Evolutionary conservation across 1,284 basidiomycete genomes (phyloP).

Genomic region (Cryptococcus amylolentus): DNA sequence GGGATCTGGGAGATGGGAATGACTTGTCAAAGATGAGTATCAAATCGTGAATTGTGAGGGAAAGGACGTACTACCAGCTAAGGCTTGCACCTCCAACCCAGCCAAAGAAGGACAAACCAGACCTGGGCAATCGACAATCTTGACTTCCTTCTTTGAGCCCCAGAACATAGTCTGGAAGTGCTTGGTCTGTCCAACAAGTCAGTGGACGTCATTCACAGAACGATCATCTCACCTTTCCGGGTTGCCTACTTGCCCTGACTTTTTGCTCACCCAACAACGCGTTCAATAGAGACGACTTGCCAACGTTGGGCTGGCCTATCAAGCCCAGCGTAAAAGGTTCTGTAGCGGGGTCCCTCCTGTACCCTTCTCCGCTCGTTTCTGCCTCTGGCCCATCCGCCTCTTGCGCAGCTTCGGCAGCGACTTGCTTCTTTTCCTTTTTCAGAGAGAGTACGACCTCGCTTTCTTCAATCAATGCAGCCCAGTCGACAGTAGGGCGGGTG

Average conservation of each 20-base stretch:
- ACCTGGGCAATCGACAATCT: conserved; percentile 80
- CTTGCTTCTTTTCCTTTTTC: neutral
- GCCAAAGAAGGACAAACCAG: conserved; percentile 75
- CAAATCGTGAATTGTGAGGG: neutral
- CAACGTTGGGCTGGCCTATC: conserved; percentile 91
- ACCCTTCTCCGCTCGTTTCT: neutral
- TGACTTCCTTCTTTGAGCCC: conserved; percentile 63
- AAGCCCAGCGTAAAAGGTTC: conserved; percentile 75
- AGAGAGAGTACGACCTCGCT: too few relatives aligned
- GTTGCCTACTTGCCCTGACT: conserved; percentile 81
- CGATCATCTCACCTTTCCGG: conserved; percentile 62
- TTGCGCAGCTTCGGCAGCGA: neutral
- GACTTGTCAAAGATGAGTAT: conserved; percentile 52
- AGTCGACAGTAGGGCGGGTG: conserved; percentile 65
- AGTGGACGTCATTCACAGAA: neutral
- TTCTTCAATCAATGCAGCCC: conserved; percentile 49
- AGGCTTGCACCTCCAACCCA: conserved; percentile 73
- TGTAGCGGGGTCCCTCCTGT: conserved; percentile 45
- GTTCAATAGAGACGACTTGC: conserved; percentile 86
- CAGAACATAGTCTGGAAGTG: conserved; percentile 90
- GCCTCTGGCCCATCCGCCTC: neutral
- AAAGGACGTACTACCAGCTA: conserved; percentile 33
- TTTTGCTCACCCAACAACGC: conserved; percentile 77
- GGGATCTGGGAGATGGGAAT: conserved; percentile 85
- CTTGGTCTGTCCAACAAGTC: conserved; percentile 64